Percentiles rank a stretch among this genome's conserved stretches.
phyloP scores from a whole-genome alignment of 495 filamentous ascomycete species.

The Penicillium bovifimosum region DNA sequence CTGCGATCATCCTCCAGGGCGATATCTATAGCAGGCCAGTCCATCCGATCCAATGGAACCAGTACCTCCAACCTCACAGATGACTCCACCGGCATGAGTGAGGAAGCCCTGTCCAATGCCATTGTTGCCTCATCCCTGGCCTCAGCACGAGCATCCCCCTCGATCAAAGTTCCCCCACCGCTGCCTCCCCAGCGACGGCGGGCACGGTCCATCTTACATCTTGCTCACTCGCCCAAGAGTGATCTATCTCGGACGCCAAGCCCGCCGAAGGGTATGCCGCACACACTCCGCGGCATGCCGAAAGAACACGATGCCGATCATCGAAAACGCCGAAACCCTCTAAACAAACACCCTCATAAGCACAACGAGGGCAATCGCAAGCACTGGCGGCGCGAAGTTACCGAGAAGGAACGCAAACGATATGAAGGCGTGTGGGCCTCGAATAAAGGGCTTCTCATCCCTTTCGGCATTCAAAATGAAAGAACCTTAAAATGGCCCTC shows the following conservation, averaged over 20 bases:
- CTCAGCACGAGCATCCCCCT: constrained; percentile 59
- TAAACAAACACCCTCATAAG: constrained; percentile 70
- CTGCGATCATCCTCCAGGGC: constrained; percentile 25
- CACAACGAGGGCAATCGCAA: constrained; percentile 83
- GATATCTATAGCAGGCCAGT: constrained; percentile 22
- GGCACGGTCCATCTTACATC: constrained; percentile 37
- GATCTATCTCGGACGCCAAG: constrained; percentile 47
- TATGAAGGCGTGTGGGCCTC: constrained; percentile 98
- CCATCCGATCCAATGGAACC: constrained; percentile 20
- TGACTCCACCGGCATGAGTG: constrained; percentile 30
- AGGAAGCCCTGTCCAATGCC: constrained; percentile 60
- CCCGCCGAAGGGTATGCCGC: constrained; percentile 55
- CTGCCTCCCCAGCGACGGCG: constrained; percentile 47
- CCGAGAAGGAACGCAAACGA: constrained; percentile 72
- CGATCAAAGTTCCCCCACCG: constrained; percentile 35
- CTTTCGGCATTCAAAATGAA: constrained; percentile 7
- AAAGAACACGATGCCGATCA: constrained; percentile 55
- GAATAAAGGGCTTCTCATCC: constrained; percentile 66
- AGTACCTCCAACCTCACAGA: constrained; percentile 28
- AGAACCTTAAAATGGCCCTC: constrained; percentile 19
- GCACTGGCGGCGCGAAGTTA: constrained; percentile 76
- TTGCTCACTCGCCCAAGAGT: constrained; percentile 28
- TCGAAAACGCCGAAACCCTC: constrained; percentile 42
- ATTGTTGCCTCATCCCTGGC: constrained; percentile 83
- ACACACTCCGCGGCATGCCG: constrained; percentile 65